A percentile compares a stretch with the other conserved stretches of the same genome.
These are phyloP conservation scores for Sporothrix luriei DNA, from an alignment of 2,329 filamentous ascomycete genomes.

Conservation along the genomic window DNA sequence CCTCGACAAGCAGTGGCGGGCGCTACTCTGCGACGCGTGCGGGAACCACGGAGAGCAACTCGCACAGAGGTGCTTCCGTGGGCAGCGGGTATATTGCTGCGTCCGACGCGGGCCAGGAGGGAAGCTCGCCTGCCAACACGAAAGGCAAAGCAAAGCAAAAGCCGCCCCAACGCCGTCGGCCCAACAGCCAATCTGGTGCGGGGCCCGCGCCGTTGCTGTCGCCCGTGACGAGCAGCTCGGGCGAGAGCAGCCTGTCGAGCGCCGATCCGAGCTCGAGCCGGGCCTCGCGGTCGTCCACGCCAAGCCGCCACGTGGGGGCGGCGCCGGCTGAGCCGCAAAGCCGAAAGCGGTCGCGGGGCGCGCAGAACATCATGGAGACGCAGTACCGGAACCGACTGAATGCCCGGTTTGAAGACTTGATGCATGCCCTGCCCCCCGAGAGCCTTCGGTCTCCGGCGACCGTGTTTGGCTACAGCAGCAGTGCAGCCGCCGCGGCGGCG, in stretches of 20 bases:
- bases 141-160: slow-evolving; percentile 15
- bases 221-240: not conserved
- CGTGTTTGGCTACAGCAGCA: not conserved
- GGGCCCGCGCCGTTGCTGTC: not conserved
- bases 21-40: slow-evolving; percentile 15
- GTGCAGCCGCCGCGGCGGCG: slow-evolving; percentile 31
- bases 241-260: slow-evolving; percentile 5
- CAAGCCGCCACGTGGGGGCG: not conserved
- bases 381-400: slow-evolving; percentile 37
- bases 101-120: no score
- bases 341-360: slow-evolving; percentile 23
- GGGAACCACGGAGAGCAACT: not conserved
- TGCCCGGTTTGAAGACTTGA: slow-evolving; percentile 35
- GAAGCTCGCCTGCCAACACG: not conserved
- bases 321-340: slow-evolving; percentile 37
- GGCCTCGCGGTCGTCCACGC: not conserved
- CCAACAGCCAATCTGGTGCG: not conserved
- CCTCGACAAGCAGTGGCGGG: slow-evolving; percentile 27
- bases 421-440: slow-evolving; percentile 36
- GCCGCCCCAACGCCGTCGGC: not conserved
- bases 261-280: not conserved
- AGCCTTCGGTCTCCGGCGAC: slow-evolving; percentile 19
- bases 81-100: not conserved
- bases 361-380: slow-evolving; percentile 37
- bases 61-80: not conserved